A percentile compares a stretch with the other conserved stretches of the same genome.
These are phyloP conservation scores for Bisporella sp. DNA, from an alignment of 2,329 filamentous ascomycete species.

Conservation along the genomic window DNA sequence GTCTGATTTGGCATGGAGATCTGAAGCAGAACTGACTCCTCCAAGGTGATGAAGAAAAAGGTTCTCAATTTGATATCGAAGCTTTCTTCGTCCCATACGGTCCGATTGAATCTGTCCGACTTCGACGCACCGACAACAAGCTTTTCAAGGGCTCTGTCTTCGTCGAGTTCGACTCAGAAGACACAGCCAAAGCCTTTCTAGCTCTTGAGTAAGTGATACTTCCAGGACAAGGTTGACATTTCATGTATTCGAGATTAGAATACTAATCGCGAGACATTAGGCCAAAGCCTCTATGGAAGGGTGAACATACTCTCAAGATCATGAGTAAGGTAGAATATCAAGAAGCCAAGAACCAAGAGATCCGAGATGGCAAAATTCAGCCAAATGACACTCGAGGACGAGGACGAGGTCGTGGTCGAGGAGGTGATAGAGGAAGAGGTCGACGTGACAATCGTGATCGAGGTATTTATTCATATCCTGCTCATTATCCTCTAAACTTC, in stretches of 20 bases:
- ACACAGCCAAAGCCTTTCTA: slow-evolving; percentile 74
- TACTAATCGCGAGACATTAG: not conserved
- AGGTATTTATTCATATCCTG: slow-evolving; percentile 2
- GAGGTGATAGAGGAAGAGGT: slow-evolving; percentile 19
- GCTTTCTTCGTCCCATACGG: slow-evolving; percentile 81
- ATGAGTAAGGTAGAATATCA: slow-evolving; percentile 87
- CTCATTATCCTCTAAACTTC: too few species aligned
- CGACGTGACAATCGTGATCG: slow-evolving; percentile 25
- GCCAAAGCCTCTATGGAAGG: slow-evolving; percentile 79
- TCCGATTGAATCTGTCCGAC: slow-evolving; percentile 72
- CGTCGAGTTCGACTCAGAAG: slow-evolving; percentile 80
- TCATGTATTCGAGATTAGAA: not conserved
- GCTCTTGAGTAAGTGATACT: slow-evolving; percentile 46
- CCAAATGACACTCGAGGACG: slow-evolving; percentile 35
- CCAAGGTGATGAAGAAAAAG: slow-evolving; percentile 56
- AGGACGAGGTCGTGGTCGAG: not conserved
- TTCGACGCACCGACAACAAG: slow-evolving; percentile 67
- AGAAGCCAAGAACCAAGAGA: slow-evolving; percentile 66
- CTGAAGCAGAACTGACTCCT: not conserved
- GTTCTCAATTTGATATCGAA: slow-evolving; percentile 90
- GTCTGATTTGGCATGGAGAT: not conserved
- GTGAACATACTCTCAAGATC: slow-evolving; percentile 62
- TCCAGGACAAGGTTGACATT: not conserved
- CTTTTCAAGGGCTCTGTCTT: slow-evolving; percentile 96
- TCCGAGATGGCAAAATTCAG: slow-evolving; percentile 62